Base-by-base conservation (phyloP, 176 grass and related monocot species). In the Saccharum officinarum region DNA sequence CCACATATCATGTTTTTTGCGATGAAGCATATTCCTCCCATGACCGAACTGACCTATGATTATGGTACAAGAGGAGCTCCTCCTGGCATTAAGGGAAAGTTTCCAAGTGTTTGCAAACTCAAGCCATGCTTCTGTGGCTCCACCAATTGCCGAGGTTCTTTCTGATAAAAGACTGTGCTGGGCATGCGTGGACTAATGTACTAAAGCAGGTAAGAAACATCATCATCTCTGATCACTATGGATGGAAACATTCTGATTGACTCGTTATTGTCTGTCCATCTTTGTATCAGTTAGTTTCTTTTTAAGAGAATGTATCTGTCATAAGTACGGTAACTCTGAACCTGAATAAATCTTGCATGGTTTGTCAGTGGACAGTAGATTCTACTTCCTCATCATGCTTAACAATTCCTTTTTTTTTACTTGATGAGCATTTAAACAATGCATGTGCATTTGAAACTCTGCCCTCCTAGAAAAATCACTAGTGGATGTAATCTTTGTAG, bases 1-100 rank as follows among this genome's bases (percentile, higher is more conserved):
- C 92, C 92, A 5, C 92, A 94, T 71, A 87, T 94, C 77, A 87
- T 84, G 89, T 91, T 94, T 33, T 94, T 94, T 82, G 87, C 92
- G 22, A 77, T 91, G 64, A 87, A 91, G 47, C 92, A 94, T 67
- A 89, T 94, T 59, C 84, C 92, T 82, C 92, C 92, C 26, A 89
- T 94, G 92, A 91, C 86, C 23, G 89, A 94, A 67, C 50, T 94
- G 66, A 94, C 84, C 2, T 94, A 85, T 81, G 92, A 94, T 87
- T 94, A 94, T 85, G 90, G 90, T 45, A 37, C 31, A 67, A 81
- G 70, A 81, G 89, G 76, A 25, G 67, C 80, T 83, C 79, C 84
- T 78, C 80, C 84, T 69, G 80, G 89, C 14, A 8, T 70, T 18
- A 47, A 84, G 69, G 30, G 36, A 1, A 67, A 52, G 40, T 12